A percentile compares a stretch with the other conserved stretches of the same genome.
These are phyloP conservation scores for Isabelozyma gotoi DNA, from an alignment of 805 yeast species.

Conservation along the genomic window DNA sequence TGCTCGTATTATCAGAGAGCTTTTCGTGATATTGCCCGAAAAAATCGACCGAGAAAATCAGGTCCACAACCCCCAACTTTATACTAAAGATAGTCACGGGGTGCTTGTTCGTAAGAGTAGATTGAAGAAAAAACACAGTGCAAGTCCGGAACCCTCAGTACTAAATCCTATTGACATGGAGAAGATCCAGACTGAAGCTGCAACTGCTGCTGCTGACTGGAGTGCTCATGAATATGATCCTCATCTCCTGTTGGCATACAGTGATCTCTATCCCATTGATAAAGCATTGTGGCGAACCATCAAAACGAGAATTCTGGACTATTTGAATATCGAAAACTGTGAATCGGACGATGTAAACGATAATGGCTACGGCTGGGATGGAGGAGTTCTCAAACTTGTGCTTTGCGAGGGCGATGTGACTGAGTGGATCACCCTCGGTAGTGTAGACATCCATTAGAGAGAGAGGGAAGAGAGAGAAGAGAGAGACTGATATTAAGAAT, in stretches of 20 bases:
- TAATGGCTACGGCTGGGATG: slow-evolving; percentile 57
- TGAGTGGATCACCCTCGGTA: slow-evolving; percentile 67
- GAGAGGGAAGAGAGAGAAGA: background rate
- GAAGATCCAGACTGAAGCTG: slow-evolving; percentile 39
- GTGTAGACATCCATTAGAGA: slow-evolving; percentile 37
- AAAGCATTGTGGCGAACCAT: slow-evolving; percentile 65
- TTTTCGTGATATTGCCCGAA: slow-evolving; percentile 49
- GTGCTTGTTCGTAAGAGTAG: slow-evolving; percentile 25
- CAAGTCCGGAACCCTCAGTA: slow-evolving; percentile 4
- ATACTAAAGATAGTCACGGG: slow-evolving; percentile 32
- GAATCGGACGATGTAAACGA: slow-evolving; percentile 34
- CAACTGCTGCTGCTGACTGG: slow-evolving; percentile 56
- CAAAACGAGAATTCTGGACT: slow-evolving; percentile 64
- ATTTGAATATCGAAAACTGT: slow-evolving; percentile 49
- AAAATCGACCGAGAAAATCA: slow-evolving; percentile 36
- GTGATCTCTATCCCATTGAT: slow-evolving; percentile 63
- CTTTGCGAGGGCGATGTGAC: slow-evolving; percentile 69
- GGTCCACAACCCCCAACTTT: slow-evolving; percentile 38
- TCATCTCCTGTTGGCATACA: slow-evolving; percentile 70
- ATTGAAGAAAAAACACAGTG: slow-evolving; percentile 16
- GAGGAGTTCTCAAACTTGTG: slow-evolving; percentile 67
- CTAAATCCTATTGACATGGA: slow-evolving; percentile 26
- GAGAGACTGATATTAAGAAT: background rate
- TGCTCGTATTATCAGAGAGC: slow-evolving; percentile 56
- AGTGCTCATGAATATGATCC: slow-evolving; percentile 59